These are phyloP conservation scores for Coemansia sp. DNA, from an alignment of 192 early-diverging fungal species.

Conservation along the genomic window DNA sequence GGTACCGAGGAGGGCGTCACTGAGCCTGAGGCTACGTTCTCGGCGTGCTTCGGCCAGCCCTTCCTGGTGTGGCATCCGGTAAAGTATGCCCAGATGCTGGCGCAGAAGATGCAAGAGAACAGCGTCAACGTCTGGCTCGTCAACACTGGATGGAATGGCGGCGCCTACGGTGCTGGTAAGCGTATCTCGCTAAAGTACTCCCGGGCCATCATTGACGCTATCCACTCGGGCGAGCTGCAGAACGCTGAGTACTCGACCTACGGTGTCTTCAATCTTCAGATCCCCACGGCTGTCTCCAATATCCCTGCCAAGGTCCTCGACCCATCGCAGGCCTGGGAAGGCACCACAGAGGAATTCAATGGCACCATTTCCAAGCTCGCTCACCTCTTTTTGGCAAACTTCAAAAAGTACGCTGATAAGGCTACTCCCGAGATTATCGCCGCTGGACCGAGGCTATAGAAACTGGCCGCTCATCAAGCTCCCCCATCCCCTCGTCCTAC, in stretches of 20 bases:
- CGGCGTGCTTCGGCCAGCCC: conserved; percentile 92
- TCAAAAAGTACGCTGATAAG: conserved; percentile 80
- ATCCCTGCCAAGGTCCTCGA: conserved; percentile 87
- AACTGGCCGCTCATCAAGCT: too few relatives aligned
- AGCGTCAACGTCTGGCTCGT: conserved; percentile 89
- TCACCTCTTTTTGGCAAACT: conserved; percentile 86
- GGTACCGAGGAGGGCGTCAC: conserved; percentile 95
- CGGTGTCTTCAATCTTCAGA: conserved; percentile 83
- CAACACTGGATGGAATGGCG: conserved; percentile 98
- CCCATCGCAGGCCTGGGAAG: conserved; percentile 85
- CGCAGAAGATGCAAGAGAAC: conserved; percentile 90
- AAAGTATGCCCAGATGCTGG: conserved; percentile 95
- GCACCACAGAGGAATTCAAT: conserved; percentile 66
- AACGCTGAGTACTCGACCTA: conserved; percentile 83
- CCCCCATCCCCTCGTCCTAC: neutral
- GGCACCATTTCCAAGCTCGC: conserved; percentile 76
- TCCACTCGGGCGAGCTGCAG: conserved; percentile 90
- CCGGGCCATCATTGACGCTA: conserved; percentile 96
- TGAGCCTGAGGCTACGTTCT: conserved; percentile 92
- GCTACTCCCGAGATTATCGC: conserved; percentile 72
- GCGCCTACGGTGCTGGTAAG: conserved; percentile 85
- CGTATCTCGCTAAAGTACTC: conserved; percentile 96
- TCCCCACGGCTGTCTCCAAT: conserved; percentile 78
- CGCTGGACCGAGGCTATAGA: conserved; percentile 78
- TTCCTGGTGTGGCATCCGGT: conserved; percentile 96